Percentiles rank a stretch among this genome's conserved stretches.
phyloP scores from a whole-genome alignment of 257 asterid genomes.

The Jasminum sambac region DNA sequence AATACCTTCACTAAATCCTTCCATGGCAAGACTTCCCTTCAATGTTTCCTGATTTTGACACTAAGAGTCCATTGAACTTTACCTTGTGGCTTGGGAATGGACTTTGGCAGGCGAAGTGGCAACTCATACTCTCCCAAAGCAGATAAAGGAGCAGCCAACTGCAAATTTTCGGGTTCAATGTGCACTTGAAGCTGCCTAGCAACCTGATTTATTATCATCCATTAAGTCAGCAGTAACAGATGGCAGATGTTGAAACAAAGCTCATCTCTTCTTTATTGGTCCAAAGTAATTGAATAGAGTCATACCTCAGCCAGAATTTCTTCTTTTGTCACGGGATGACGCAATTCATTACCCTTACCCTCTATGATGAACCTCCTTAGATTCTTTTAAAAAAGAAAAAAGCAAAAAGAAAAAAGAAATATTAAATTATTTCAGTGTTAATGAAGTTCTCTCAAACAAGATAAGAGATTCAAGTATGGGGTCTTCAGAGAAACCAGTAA shows the following conservation, averaged over 20 bases:
- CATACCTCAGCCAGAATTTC: slow-evolving; percentile 79
- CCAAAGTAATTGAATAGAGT: slow-evolving; percentile 5
- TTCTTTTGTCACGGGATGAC: slow-evolving; percentile 78
- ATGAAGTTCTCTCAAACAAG: slow-evolving; percentile 10
- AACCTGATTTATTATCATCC: slow-evolving; percentile 38
- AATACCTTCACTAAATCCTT: neutral
- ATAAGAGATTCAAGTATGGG: slow-evolving; percentile 7
- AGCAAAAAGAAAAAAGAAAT: slow-evolving; percentile 22
- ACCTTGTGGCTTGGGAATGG: slow-evolving; percentile 79
- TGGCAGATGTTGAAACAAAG: slow-evolving; percentile 16
- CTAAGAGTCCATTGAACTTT: slow-evolving; percentile 52
- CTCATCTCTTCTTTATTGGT: slow-evolving; percentile 7
- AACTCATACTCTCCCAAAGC: slow-evolving; percentile 75
- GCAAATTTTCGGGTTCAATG: slow-evolving; percentile 70
- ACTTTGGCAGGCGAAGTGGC: slow-evolving; percentile 72
- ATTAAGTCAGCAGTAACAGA: neutral
- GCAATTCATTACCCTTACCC: slow-evolving; percentile 61
- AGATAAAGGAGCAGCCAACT: slow-evolving; percentile 57
- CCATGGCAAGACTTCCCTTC: slow-evolving; percentile 15
- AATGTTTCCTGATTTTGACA: slow-evolving; percentile 51
- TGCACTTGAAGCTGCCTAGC: slow-evolving; percentile 71
- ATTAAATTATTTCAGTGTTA: slow-evolving; percentile 8
- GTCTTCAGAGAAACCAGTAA: neutral
- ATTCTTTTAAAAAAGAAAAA: too few species aligned
- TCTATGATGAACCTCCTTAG: slow-evolving; percentile 62